Evolutionary conservation across 2,329 filamentous ascomycete species (phyloP).

Genomic region (Hortaea werneckii): DNA sequence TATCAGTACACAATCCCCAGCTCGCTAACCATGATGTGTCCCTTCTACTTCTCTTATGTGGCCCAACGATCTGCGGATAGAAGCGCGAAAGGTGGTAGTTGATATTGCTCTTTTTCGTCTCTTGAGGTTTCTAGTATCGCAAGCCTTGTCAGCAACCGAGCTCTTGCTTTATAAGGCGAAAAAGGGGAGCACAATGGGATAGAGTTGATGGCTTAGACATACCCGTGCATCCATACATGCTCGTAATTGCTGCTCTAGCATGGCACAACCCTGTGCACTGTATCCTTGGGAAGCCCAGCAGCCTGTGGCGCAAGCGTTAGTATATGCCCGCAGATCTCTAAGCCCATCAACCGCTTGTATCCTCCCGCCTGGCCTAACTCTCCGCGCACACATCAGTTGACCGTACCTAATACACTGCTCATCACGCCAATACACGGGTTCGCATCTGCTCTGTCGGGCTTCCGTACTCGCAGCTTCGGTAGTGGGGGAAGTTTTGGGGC

Average conservation of each 20-base stretch:
- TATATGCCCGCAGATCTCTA: not conserved
- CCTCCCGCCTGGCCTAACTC: no score
- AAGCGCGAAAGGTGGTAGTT: conserved; percentile 82
- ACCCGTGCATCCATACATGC: conserved; percentile 73
- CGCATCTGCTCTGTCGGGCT: conserved; percentile 50
- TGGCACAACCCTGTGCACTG: conserved; percentile 49
- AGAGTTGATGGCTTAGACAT: conserved; percentile 24
- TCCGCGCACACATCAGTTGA: not conserved
- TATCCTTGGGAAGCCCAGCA: conserved; percentile 78
- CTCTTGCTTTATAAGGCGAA: no score
- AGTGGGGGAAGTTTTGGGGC: conserved; percentile 47
- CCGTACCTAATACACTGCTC: conserved; percentile 54
- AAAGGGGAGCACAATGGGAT: no score
- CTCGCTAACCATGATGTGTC: not conserved
- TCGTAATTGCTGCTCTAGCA: conserved; percentile 51
- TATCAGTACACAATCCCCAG: no score
- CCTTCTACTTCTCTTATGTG: conserved; percentile 54
- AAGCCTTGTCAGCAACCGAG: not conserved
- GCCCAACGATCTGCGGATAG: conserved; percentile 62
- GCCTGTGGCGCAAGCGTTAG: conserved; percentile 38
- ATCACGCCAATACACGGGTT: conserved; percentile 59
- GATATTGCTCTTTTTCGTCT: conserved; percentile 63
- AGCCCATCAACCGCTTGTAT: no score
- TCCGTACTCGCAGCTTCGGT: conserved; percentile 53
- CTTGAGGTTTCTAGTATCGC: conserved; percentile 41